These are phyloP conservation scores for Astrothelium subdiscretum DNA, from an alignment of 495 filamentous ascomycete species.

Conservation along the genomic window DNA sequence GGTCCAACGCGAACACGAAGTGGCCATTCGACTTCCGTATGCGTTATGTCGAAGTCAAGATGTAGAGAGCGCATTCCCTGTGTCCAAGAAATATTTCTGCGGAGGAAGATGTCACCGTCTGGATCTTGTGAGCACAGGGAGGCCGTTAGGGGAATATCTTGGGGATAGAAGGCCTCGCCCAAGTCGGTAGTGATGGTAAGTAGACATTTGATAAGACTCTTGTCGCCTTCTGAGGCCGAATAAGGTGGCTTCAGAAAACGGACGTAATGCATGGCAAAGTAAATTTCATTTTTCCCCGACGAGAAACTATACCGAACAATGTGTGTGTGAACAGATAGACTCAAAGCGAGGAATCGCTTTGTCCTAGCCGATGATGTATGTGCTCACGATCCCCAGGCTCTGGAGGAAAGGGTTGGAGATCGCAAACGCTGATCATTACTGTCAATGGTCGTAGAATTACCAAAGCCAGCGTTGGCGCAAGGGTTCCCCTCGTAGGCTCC, in stretches of 20 bases:
- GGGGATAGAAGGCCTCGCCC: conserved; percentile 68
- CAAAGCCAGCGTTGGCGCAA: background rate
- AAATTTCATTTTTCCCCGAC: background rate
- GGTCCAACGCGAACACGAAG: conserved; percentile 24
- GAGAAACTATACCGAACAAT: background rate
- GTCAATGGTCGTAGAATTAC: background rate
- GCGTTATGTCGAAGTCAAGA: conserved; percentile 23
- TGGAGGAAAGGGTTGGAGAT: background rate
- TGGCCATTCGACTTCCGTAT: conserved; percentile 13
- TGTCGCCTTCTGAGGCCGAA: conserved; percentile 7
- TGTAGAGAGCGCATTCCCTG: conserved; percentile 41
- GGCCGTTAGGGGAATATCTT: conserved; percentile 45
- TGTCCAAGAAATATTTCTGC: conserved; percentile 40
- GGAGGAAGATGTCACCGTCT: conserved; percentile 32
- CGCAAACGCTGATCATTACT: background rate
- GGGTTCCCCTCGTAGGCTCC: background rate
- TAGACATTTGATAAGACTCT: conserved; percentile 31
- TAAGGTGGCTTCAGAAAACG: conserved; percentile 20
- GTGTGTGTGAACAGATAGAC: background rate
- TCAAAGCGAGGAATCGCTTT: background rate
- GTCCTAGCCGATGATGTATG: background rate
- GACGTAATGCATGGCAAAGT: conserved; percentile 6
- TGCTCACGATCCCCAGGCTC: background rate
- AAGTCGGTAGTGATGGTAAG: conserved; percentile 86
- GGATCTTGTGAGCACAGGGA: conserved; percentile 31